These are phyloP conservation scores for Andrographis paniculata DNA, from an alignment of 305 asterid species.

Conservation along the genomic window DNA sequence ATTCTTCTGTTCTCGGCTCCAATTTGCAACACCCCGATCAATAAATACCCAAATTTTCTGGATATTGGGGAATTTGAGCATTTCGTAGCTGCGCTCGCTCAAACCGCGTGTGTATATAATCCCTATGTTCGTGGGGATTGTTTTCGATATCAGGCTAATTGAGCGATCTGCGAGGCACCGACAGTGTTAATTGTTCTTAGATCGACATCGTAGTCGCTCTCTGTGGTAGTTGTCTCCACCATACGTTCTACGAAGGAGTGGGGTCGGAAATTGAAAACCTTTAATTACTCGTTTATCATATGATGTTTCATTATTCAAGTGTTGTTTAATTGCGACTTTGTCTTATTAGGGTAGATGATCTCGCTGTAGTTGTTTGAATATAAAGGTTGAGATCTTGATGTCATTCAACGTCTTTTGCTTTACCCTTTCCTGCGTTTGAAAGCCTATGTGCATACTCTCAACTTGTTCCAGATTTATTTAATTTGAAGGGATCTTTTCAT, in stretches of 20 bases:
- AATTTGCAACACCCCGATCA: background rate
- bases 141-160: no score
- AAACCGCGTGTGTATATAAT: background rate
- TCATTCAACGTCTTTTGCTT: no score
- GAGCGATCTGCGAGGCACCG: background rate
- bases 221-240: background rate
- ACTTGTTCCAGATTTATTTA: no score
- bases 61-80: background rate
- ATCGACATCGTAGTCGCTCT: background rate
- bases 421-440: no score
- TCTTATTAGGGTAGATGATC: conserved; percentile 1
- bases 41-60: background rate
- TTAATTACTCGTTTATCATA: background rate
- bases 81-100: background rate
- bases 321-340: no score
- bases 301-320: background rate
- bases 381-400: background rate
- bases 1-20: background rate
- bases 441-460: no score
- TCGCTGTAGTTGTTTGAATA: background rate
- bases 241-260: conserved; percentile 1
- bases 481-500: no score
- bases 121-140: no score
- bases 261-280: background rate
- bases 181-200: background rate